phyloP scores from a whole-genome alignment of 1,284 basidiomycete genomes.

The Chondrostereum purpureum region DNA sequence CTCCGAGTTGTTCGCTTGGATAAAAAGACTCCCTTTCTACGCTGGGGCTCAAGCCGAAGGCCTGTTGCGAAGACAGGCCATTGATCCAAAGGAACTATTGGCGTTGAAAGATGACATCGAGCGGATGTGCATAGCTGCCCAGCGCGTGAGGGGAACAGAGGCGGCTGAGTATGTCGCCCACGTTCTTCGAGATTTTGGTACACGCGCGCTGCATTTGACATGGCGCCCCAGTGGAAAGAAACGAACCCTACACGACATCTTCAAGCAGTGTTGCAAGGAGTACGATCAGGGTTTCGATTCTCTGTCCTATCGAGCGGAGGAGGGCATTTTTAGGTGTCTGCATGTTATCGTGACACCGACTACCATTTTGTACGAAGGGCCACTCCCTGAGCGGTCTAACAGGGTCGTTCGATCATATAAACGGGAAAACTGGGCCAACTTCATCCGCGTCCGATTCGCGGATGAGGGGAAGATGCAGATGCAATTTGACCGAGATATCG shows the following conservation, averaged over 20 bases:
- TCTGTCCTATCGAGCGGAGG: conserved; percentile 19
- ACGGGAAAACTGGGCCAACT: conserved; percentile 40
- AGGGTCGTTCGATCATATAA: conserved; percentile 50
- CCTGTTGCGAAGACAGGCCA: conserved; percentile 30
- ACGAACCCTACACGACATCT: conserved; percentile 29
- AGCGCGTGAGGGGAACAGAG: conserved; percentile 13
- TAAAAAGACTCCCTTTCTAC: conserved; percentile 36
- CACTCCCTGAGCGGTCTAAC: conserved; percentile 60
- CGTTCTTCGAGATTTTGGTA: conserved; percentile 40
- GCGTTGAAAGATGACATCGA: conserved; percentile 32
- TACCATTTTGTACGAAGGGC: conserved; percentile 49
- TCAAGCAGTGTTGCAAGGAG: conserved; percentile 25
- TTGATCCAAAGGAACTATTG: conserved; percentile 44
- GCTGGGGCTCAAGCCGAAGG: conserved; percentile 53
- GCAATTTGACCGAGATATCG: conserved; percentile 45
- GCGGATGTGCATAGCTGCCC: conserved; percentile 15
- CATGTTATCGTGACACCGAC: conserved; percentile 59
- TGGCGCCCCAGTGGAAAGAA: conserved; percentile 21
- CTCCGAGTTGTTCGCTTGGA: conserved; percentile 25
- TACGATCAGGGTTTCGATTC: conserved; percentile 18
- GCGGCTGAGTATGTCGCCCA: conserved; percentile 30
- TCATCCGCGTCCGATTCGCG: conserved; percentile 58
- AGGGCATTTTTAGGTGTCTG: conserved; percentile 44
- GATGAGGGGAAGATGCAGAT: conserved; percentile 48
- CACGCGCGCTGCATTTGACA: conserved; percentile 23